These are phyloP conservation scores for Microcyclosporella mali DNA, from an alignment of 2,329 filamentous ascomycete genomes.

Conservation along the genomic window DNA sequence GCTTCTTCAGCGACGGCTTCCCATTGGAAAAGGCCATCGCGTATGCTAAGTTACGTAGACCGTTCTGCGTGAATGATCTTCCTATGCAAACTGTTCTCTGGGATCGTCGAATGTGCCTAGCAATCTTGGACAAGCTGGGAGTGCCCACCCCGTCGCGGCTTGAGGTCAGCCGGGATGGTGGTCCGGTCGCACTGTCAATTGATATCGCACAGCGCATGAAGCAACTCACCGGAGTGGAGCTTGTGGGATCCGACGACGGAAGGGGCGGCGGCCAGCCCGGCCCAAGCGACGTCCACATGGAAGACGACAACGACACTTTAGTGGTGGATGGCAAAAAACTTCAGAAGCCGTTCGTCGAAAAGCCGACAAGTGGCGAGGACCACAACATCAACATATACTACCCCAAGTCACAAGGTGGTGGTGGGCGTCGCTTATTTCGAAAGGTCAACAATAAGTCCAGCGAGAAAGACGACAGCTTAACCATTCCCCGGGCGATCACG, in stretches of 20 bases:
- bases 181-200: slow-evolving; percentile 68
- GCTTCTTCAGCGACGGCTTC: slow-evolving; percentile 97
- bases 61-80: slow-evolving; percentile 95
- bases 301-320: slow-evolving; percentile 85
- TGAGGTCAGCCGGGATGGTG: slow-evolving; percentile 89
- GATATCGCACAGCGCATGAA: slow-evolving; percentile 76
- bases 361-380: slow-evolving; percentile 95
- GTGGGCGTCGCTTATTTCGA: slow-evolving; percentile 84
- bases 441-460: slow-evolving; percentile 99
- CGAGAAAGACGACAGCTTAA: slow-evolving; percentile 76
- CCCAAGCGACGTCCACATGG: slow-evolving; percentile 68
- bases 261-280: slow-evolving; percentile 51
- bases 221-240: slow-evolving; percentile 68
- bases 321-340: slow-evolving; percentile 77
- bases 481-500: slow-evolving; percentile 70
- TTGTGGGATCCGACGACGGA: slow-evolving; percentile 65
- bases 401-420: slow-evolving; percentile 76
- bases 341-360: slow-evolving; percentile 94
- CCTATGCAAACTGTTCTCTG: slow-evolving; percentile 96
- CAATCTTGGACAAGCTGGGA: slow-evolving; percentile 78
- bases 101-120: slow-evolving; percentile 86
- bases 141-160: slow-evolving; percentile 84
- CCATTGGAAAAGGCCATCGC: slow-evolving; percentile 94
- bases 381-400: slow-evolving; percentile 99
- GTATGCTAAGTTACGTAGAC: slow-evolving; percentile 86